Percentiles rank a stretch among this genome's conserved stretches.
Evolutionary conservation across 371 early-diverging fungal species (phyloP).

Genomic region (Syncephalastrum contaminatum): DNA sequence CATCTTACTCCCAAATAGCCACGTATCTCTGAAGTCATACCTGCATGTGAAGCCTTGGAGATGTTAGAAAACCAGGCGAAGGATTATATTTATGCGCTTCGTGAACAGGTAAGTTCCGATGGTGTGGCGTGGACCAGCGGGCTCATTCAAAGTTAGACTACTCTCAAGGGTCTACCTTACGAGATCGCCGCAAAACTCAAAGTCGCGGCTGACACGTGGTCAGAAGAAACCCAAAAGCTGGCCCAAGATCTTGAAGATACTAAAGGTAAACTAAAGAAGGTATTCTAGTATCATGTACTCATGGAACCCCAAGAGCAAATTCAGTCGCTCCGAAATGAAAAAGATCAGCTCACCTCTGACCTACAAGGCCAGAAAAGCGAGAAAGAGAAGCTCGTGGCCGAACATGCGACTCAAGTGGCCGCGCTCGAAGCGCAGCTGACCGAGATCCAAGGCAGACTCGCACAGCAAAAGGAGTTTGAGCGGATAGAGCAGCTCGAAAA

Average conservation of each 20-base stretch:
- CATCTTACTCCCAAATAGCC: neutral
- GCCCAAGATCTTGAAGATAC: slow-evolving; percentile 25
- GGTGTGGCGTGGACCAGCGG: neutral
- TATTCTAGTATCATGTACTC: slow-evolving; percentile 2
- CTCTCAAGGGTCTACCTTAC: slow-evolving; percentile 25
- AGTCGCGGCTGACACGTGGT: slow-evolving; percentile 32
- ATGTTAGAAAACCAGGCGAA: slow-evolving; percentile 35
- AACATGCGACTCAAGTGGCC: no score
- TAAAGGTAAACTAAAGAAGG: slow-evolving; percentile 26
- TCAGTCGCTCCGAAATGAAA: no score
- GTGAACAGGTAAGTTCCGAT: slow-evolving; percentile 21
- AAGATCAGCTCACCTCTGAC: no score
- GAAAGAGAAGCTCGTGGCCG: neutral
- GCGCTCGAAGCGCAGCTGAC: no score
- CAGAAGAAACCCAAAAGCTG: slow-evolving; percentile 26
- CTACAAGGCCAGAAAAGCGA: no score
- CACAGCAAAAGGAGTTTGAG: slow-evolving; percentile 9
- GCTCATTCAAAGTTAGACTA: slow-evolving; percentile 10
- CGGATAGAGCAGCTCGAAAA: slow-evolving; percentile 18
- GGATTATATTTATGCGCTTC: slow-evolving; percentile 30
- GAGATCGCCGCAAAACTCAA: slow-evolving; percentile 41
- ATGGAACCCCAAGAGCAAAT: neutral
- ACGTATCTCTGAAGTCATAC: slow-evolving; percentile 11
- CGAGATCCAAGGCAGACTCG: no score
- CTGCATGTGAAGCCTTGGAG: slow-evolving; percentile 32